These are phyloP conservation scores for Alnus glutinosa DNA, from an alignment of 306 rosid genomes.

Conservation along the genomic window DNA sequence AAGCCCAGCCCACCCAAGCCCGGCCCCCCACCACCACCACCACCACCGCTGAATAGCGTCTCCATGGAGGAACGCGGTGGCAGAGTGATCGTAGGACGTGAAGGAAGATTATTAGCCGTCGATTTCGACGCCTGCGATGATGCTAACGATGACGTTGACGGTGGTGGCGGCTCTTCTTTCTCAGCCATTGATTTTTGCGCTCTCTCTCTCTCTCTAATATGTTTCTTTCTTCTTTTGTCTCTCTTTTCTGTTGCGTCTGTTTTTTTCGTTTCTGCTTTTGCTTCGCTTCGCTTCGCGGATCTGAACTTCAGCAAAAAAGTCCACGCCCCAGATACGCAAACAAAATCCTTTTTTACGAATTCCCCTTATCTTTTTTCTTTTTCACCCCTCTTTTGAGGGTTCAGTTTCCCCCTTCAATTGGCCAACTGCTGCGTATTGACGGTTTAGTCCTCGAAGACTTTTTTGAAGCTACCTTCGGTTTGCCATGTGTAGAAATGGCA, in stretches of 20 bases:
- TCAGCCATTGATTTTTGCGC: slow-evolving; percentile 44
- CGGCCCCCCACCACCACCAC: slow-evolving; percentile 23
- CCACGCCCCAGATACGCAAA: slow-evolving; percentile 49
- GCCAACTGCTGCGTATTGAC: neutral
- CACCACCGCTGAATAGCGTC: slow-evolving; percentile 42
- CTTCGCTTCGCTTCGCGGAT: slow-evolving; percentile 34
- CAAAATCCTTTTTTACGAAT: neutral
- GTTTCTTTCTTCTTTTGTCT: neutral
- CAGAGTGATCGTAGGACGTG: slow-evolving; percentile 49
- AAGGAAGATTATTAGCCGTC: neutral
- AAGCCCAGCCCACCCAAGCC: slow-evolving; percentile 39
- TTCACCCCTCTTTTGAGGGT: neutral
- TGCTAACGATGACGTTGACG: slow-evolving; percentile 18
- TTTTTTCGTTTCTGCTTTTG: slow-evolving; percentile 5
- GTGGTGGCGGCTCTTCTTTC: slow-evolving; percentile 24
- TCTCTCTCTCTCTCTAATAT: slow-evolving; percentile 1
- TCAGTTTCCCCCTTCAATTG: neutral
- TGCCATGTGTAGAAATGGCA: neutral
- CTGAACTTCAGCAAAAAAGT: slow-evolving; percentile 63
- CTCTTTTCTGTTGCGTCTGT: neutral
- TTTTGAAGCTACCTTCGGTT: slow-evolving; percentile 2
- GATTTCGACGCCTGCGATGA: slow-evolving; percentile 33
- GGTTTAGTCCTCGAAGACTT: slow-evolving; percentile 21
- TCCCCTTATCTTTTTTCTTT: neutral
- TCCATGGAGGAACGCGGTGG: slow-evolving; percentile 71